Percentiles rank a stretch among this genome's conserved stretches.
Evolutionary conservation across 345 rosid genomes (phyloP).

Genomic region (rapeseed (Brassica napus)): Da-Ae NC_063451.1:45541001-45541500

Average conservation of each 20-base stretch:
- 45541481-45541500: constrained; percentile 7
- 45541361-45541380: neutral
- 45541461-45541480: neutral
- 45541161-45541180: neutral
- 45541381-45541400: neutral
- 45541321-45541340: neutral
- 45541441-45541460: neutral
- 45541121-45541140: neutral
- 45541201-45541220: neutral
- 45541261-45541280: neutral
- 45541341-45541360: neutral
- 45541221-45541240: neutral
- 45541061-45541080: neutral
- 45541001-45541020: neutral
- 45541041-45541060: neutral
- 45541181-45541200: neutral
- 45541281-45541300: neutral
- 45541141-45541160: neutral
- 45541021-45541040: neutral
- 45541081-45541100: no score
- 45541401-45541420: neutral
- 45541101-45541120: no score
- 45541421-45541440: neutral
- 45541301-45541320: neutral
- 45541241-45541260: neutral